These are phyloP conservation scores for Puya raimondii DNA, from an alignment of 176 grass and related monocot species.

Conservation along the genomic window DNA sequence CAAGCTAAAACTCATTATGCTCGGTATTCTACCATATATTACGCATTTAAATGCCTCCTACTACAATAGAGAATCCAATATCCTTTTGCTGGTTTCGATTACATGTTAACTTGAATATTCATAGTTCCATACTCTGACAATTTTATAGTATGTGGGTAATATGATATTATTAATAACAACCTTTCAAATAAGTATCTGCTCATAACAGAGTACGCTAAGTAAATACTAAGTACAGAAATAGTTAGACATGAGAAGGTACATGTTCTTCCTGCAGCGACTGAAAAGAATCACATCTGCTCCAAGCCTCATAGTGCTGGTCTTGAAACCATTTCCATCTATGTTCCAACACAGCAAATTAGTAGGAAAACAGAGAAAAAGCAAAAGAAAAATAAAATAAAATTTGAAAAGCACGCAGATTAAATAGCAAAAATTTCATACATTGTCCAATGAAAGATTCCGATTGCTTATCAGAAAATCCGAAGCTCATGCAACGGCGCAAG, in stretches of 20 bases:
- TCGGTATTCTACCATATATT: no score
- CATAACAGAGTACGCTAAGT: no score
- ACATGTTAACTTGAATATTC: no score
- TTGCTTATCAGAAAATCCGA: slow-evolving; percentile 97
- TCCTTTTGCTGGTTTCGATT: neutral
- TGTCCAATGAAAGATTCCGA: slow-evolving; percentile 87
- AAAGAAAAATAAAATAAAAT: slow-evolving; percentile 26
- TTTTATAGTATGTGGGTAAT: no score
- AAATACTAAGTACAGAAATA: no score
- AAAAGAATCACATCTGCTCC: slow-evolving; percentile 96
- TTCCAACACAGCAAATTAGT: slow-evolving; percentile 14
- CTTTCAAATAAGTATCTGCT: no score
- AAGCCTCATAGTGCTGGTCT: slow-evolving; percentile 98
- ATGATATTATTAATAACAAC: no score
- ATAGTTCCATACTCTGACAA: no score
- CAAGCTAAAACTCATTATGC: no score
- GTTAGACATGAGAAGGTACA: slow-evolving; percentile 21
- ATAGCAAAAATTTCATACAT: slow-evolving; percentile 45
- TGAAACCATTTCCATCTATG: slow-evolving; percentile 99
- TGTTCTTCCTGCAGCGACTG: slow-evolving; percentile 58
- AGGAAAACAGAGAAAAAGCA: slow-evolving; percentile 11
- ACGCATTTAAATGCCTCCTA: no score
- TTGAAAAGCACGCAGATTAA: neutral
- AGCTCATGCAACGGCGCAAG: slow-evolving; percentile 80
- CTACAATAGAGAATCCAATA: neutral